Percentiles rank a stretch among this genome's conserved stretches.
phyloP scores from a whole-genome alignment of 495 filamentous ascomycete genomes.

The Podospora didyma region DNA sequence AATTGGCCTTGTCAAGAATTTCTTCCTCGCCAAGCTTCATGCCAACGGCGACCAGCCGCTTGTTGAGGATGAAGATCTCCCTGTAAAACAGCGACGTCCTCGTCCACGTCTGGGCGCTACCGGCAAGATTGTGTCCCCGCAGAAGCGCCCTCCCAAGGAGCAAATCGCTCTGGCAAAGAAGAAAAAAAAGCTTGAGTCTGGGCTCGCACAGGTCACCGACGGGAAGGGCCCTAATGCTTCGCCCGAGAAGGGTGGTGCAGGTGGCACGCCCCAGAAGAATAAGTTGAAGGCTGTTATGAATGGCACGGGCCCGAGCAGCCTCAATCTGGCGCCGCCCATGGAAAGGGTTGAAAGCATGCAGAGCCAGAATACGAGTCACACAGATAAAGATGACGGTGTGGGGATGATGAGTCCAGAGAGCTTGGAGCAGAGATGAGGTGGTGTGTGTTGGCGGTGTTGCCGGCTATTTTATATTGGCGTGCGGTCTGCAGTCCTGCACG shows the following conservation, averaged over 20 bases:
- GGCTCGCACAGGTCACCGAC: constrained; percentile 38
- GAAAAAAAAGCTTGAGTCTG: constrained; percentile 61
- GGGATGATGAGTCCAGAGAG: constrained; percentile 69
- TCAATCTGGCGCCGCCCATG: constrained; percentile 32
- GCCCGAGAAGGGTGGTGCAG: constrained; percentile 33
- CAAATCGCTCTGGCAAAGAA: constrained; percentile 70
- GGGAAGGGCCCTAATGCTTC: constrained; percentile 33
- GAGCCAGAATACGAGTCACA: constrained; percentile 50
- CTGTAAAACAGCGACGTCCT: constrained; percentile 84
- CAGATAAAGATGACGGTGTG: constrained; percentile 50
- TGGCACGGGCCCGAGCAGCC: constrained; percentile 19
- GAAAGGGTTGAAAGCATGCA: constrained; percentile 48
- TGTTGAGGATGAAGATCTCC: constrained; percentile 92
- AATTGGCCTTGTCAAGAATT: constrained; percentile 81
- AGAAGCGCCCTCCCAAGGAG: constrained; percentile 79
- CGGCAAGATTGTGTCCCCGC: constrained; percentile 85
- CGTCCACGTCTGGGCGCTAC: constrained; percentile 90
- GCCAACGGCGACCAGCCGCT: constrained; percentile 76
- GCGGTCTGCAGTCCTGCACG: too few relatives aligned
- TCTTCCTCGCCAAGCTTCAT: constrained; percentile 84
- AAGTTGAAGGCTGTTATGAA: constrained; percentile 35
- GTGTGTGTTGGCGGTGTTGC: background rate
- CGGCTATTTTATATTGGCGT: too few relatives aligned
- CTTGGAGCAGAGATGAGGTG: constrained; percentile 38
- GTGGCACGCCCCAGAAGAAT: constrained; percentile 33